Evolutionary conservation across 352 stramenopile genomes (phyloP).

Genomic region (Phytophthora crassamura): DNA sequence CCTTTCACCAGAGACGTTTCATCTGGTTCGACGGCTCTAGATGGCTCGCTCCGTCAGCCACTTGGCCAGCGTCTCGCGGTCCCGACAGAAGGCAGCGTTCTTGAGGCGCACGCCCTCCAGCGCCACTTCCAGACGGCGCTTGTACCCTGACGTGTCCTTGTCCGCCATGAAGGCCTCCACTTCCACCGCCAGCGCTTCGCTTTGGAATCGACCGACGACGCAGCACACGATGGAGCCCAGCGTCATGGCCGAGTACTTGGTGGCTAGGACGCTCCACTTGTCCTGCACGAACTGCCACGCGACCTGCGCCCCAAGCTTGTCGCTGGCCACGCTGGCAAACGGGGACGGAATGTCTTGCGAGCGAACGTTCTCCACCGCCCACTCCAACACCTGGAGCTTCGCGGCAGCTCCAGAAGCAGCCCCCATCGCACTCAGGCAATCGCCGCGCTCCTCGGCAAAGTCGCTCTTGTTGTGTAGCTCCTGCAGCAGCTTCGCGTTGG

Average conservation of each 20-base stretch:
- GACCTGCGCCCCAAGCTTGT: conserved; percentile 52
- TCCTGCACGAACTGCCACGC: conserved; percentile 75
- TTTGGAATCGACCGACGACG: conserved; percentile 55
- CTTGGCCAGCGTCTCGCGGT: conserved; percentile 59
- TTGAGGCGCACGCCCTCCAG: conserved; percentile 71
- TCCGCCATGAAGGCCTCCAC: conserved; percentile 61
- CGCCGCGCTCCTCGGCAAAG: conserved; percentile 69
- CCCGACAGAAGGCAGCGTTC: conserved; percentile 51
- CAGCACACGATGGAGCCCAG: conserved; percentile 52
- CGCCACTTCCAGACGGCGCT: conserved; percentile 57
- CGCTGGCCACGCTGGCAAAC: conserved; percentile 62
- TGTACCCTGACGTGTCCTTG: conserved; percentile 68
- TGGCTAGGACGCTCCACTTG: conserved; percentile 63
- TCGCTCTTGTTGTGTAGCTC: conserved; percentile 69
- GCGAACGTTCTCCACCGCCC: conserved; percentile 68
- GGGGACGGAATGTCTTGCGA: conserved; percentile 67
- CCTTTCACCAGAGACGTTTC: too few species aligned
- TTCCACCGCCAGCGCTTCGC: conserved; percentile 52
- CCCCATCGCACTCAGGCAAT: conserved; percentile 67
- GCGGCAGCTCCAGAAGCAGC: conserved; percentile 42
- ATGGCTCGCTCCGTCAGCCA: conserved; percentile 54
- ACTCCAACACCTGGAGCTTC: conserved; percentile 79
- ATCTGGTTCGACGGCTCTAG: conserved; percentile 7
- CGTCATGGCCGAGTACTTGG: conserved; percentile 67
- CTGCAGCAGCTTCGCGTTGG: conserved; percentile 63